A percentile compares a stretch with the other conserved stretches of the same genome.
These are phyloP conservation scores for Trametes coccinea DNA, from an alignment of 768 basidiomycete species.

Conservation along the genomic window DNA sequence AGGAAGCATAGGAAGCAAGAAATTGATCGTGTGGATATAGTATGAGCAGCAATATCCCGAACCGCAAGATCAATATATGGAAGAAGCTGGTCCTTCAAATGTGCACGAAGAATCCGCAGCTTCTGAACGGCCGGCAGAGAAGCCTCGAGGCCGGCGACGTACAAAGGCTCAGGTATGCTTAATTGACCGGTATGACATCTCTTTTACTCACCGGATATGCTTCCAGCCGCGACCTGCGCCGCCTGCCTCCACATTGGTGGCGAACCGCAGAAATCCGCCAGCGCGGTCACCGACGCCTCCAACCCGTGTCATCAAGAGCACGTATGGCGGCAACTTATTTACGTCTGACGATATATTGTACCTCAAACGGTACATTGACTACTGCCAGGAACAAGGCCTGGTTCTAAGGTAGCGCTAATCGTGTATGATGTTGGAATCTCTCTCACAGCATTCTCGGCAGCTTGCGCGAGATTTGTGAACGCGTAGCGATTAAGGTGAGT, in stretches of 20 bases:
- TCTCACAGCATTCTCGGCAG: conserved; percentile 31
- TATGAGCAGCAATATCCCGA: conserved; percentile 62
- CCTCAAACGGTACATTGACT: conserved; percentile 86
- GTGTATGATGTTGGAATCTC: not conserved
- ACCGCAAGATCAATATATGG: conserved; percentile 50
- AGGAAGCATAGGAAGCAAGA: not conserved
- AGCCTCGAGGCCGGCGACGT: conserved; percentile 68
- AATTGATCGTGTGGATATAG: conserved; percentile 30
- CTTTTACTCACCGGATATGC: not conserved
- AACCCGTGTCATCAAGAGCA: conserved; percentile 81
- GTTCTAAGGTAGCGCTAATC: conserved; percentile 60
- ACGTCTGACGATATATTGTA: conserved; percentile 82
- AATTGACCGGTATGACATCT: not conserved
- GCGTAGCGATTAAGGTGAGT: conserved; percentile 79
- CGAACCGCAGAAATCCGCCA: conserved; percentile 62
- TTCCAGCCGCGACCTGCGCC: conserved; percentile 53
- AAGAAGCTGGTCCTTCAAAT: conserved; percentile 49
- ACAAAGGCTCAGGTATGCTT: conserved; percentile 54
- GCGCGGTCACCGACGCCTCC: conserved; percentile 85
- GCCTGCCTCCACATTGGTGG: conserved; percentile 64
- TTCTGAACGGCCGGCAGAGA: conserved; percentile 36
- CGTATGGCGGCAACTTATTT: conserved; percentile 86
- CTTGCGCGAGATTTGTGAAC: conserved; percentile 83
- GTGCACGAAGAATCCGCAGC: conserved; percentile 41
- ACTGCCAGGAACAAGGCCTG: conserved; percentile 84